Evolutionary conservation across 352 stramenopile species (phyloP).

Genomic region (Phytophthora ohioensis): DNA sequence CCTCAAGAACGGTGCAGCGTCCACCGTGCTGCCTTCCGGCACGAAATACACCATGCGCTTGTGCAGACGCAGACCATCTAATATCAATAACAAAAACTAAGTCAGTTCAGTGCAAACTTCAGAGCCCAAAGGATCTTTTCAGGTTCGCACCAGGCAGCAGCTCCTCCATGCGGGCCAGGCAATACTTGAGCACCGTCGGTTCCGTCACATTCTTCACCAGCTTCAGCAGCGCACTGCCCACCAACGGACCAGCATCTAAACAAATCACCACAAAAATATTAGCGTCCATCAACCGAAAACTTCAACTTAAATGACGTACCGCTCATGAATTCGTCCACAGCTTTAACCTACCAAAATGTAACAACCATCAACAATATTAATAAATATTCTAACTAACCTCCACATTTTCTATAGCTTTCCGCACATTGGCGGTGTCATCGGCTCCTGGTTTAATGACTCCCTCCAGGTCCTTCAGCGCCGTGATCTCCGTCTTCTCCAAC

Average conservation of each 20-base stretch:
- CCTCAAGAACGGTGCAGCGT: slow-evolving; percentile 82
- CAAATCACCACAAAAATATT: neutral
- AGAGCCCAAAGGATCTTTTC: neutral
- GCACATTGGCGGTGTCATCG: slow-evolving; percentile 61
- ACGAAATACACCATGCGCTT: slow-evolving; percentile 86
- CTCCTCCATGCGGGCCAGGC: slow-evolving; percentile 88
- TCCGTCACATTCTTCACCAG: slow-evolving; percentile 91
- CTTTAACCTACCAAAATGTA: slow-evolving; percentile 53
- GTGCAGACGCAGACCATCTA: slow-evolving; percentile 81
- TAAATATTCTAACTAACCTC: slow-evolving; percentile 9
- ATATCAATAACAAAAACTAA: neutral
- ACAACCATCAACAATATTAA: neutral
- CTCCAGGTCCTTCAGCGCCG: slow-evolving; percentile 86
- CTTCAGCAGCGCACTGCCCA: slow-evolving; percentile 80
- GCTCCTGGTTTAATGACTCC: slow-evolving; percentile 71
- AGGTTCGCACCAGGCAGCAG: slow-evolving; percentile 66
- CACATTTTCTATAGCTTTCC: neutral
- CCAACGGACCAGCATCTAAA: slow-evolving; percentile 66
- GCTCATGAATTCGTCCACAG: slow-evolving; percentile 78
- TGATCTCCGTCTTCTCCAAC: slow-evolving; percentile 88
- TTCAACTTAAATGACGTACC: slow-evolving; percentile 22
- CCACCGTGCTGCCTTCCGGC: slow-evolving; percentile 73
- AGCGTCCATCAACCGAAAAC: neutral
- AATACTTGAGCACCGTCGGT: slow-evolving; percentile 88
- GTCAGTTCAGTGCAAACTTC: slow-evolving; percentile 4